Conservation (phyloP, 2,329 filamentous ascomycete genomes). For the Tolypocladium nubicola region DNA sequence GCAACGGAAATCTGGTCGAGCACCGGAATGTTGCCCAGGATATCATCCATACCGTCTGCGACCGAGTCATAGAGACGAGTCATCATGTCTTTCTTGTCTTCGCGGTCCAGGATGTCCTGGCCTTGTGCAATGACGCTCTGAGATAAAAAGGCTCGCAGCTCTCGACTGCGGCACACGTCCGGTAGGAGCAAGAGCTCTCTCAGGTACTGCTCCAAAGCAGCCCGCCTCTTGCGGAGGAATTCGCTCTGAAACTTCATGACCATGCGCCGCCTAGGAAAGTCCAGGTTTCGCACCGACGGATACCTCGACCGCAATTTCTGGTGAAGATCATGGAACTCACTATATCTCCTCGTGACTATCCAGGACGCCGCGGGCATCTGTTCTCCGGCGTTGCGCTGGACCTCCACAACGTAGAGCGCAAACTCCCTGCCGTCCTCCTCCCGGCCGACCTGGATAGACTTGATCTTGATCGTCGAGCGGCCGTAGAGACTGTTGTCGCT, state of each 20-base stretch:
- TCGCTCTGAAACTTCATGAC: slow-evolving; percentile 96
- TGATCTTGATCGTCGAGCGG: slow-evolving; percentile 79
- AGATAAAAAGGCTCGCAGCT: slow-evolving; percentile 85
- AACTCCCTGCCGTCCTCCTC: slow-evolving; percentile 92
- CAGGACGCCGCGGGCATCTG: slow-evolving; percentile 95
- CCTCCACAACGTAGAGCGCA: slow-evolving; percentile 87
- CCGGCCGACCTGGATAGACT: slow-evolving; percentile 81
- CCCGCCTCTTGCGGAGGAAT: slow-evolving; percentile 79
- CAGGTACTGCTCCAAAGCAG: slow-evolving; percentile 78
- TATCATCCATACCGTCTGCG: slow-evolving; percentile 95
- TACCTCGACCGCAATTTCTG: slow-evolving; percentile 79
- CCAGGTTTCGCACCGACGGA: slow-evolving; percentile 75
- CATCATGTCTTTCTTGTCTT: slow-evolving; percentile 77
- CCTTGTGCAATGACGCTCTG: slow-evolving; percentile 67
- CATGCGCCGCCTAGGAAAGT: slow-evolving; percentile 84
- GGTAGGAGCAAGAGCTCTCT: slow-evolving; percentile 73
- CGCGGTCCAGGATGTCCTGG: slow-evolving; percentile 43
- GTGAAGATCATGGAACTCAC: slow-evolving; percentile 92
- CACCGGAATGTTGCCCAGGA: slow-evolving; percentile 89
- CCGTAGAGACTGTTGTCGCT: slow-evolving; percentile 96
- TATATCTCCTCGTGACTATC: slow-evolving; percentile 87
- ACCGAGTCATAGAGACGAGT: slow-evolving; percentile 93
- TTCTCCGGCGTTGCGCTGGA: slow-evolving; percentile 80
- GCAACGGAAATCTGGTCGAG: slow-evolving; percentile 89
- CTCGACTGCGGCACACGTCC: slow-evolving; percentile 87